A percentile compares a stretch with the other conserved stretches of the same genome.
Evolutionary conservation across 805 yeast genomes (phyloP).

Genomic region (Yamadazyma kitorensis): DNA sequence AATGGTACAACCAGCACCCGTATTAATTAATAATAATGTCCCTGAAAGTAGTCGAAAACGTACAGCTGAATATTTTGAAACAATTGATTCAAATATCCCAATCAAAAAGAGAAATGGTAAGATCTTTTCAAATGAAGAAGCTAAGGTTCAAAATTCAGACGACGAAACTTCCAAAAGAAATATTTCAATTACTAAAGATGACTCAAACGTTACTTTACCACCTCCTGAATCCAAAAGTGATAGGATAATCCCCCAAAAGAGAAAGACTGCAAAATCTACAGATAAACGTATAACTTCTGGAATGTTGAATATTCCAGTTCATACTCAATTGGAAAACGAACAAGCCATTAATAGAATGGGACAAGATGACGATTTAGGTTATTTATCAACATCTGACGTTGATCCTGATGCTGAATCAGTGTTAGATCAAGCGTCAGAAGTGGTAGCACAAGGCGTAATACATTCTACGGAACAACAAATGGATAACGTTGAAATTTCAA

Average conservation of each 20-base stretch:
- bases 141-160: conserved; percentile 2
- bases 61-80: conserved; percentile 22
- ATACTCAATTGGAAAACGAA: conserved; percentile 23
- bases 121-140: not conserved
- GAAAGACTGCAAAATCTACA: conserved; percentile 3
- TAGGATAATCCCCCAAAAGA: conserved; percentile 29
- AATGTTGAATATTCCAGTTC: conserved; percentile 36
- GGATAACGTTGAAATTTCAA: too few species aligned
- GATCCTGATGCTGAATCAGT: not conserved
- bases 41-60: conserved; percentile 17
- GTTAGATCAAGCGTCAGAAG: too few species aligned
- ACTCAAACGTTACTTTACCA: conserved; percentile 27
- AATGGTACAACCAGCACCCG: conserved; percentile 23
- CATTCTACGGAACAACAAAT: too few species aligned
- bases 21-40: conserved; percentile 11
- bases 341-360: conserved; percentile 12
- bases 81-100: conserved; percentile 21
- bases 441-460: too few species aligned
- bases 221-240: conserved; percentile 28
- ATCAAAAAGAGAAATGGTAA: conserved; percentile 14
- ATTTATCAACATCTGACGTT: not conserved
- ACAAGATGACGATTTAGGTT: not conserved
- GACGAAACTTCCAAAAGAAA: not conserved
- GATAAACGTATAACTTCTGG: conserved; percentile 38
- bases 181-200: conserved; percentile 9